Percentiles rank a stretch among this genome's conserved stretches.
These are phyloP conservation scores for Magnusiomyces sp. DNA, from an alignment of 1,139 yeast genomes.

Conservation along the genomic window DNA sequence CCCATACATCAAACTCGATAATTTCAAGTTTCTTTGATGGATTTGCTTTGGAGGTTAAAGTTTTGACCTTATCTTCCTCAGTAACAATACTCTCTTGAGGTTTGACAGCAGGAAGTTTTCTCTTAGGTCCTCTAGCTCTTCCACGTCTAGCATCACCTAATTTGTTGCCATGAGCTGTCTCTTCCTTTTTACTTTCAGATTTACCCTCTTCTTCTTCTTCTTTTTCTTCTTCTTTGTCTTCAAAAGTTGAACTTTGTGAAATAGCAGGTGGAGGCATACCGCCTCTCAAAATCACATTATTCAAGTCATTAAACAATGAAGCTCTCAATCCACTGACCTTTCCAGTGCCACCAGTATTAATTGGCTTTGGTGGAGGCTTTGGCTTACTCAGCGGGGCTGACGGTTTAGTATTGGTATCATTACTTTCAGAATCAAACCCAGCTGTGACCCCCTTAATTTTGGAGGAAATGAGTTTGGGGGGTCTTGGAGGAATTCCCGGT, in stretches of 20 bases:
- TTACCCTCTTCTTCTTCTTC: conserved; percentile 14
- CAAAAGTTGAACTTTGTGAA: conserved; percentile 12
- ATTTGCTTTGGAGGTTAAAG: no score
- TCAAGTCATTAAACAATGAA: conserved; percentile 29
- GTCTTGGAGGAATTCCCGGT: not conserved
- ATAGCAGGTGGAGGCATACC: conserved; percentile 24
- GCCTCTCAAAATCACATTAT: conserved; percentile 28
- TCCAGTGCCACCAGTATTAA: not conserved
- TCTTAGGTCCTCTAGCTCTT: conserved; percentile 74
- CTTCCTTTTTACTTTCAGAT: conserved; percentile 15
- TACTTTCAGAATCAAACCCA: not conserved
- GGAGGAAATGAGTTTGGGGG: not conserved
- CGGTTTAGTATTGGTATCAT: not conserved
- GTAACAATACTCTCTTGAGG: no score
- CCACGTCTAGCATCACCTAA: conserved; percentile 35
- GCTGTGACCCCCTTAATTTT: no score
- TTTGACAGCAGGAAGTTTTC: conserved; percentile 53
- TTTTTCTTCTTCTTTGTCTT: conserved; percentile 10
- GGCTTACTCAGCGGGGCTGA: conserved; percentile 11
- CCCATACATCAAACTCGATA: no score
- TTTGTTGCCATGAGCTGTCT: conserved; percentile 7
- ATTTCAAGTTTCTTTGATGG: no score
- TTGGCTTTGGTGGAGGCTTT: conserved; percentile 10
- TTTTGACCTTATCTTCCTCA: no score
- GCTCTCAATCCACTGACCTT: conserved; percentile 29